Evolutionary conservation across 345 rosid genomes (phyloP).

Genomic region (Litchi chinensis): DNA sequence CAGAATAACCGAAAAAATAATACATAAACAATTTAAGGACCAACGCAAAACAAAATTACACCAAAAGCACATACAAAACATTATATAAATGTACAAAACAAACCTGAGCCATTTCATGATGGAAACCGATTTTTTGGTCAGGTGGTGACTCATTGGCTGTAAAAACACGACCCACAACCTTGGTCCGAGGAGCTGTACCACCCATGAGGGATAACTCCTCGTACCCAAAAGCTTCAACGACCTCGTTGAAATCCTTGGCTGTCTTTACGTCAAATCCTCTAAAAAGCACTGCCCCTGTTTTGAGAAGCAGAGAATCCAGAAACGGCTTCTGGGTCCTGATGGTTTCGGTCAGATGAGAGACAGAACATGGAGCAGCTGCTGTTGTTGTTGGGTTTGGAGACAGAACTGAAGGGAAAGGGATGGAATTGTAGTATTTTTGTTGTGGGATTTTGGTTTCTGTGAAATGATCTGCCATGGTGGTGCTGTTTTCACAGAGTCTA

Average conservation of each 20-base stretch:
- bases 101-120: slow-evolving; percentile 98
- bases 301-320: slow-evolving; percentile 62
- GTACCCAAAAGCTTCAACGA: slow-evolving; percentile 82
- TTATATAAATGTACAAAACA: too few relatives aligned
- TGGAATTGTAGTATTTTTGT: slow-evolving; percentile 50
- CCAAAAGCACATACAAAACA: too few relatives aligned
- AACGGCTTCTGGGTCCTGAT: slow-evolving; percentile 47
- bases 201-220: slow-evolving; percentile 94
- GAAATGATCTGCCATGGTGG: slow-evolving; percentile 41
- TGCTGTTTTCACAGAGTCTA: neutral
- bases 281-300: slow-evolving; percentile 70
- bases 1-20: too few relatives aligned
- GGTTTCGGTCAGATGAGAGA: slow-evolving; percentile 34
- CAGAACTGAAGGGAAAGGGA: slow-evolving; percentile 58
- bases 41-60: too few relatives aligned
- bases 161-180: slow-evolving; percentile 82
- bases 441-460: slow-evolving; percentile 47
- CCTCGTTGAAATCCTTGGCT: slow-evolving; percentile 78
- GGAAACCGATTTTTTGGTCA: slow-evolving; percentile 86
- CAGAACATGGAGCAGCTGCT: slow-evolving; percentile 21
- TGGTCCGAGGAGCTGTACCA: slow-evolving; percentile 30
- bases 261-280: slow-evolving; percentile 63
- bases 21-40: too few relatives aligned
- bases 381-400: slow-evolving; percentile 33
- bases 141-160: slow-evolving; percentile 96